Conservation (phyloP, 1,139 yeast species). For the Tardiomyces blankii region DNA sequence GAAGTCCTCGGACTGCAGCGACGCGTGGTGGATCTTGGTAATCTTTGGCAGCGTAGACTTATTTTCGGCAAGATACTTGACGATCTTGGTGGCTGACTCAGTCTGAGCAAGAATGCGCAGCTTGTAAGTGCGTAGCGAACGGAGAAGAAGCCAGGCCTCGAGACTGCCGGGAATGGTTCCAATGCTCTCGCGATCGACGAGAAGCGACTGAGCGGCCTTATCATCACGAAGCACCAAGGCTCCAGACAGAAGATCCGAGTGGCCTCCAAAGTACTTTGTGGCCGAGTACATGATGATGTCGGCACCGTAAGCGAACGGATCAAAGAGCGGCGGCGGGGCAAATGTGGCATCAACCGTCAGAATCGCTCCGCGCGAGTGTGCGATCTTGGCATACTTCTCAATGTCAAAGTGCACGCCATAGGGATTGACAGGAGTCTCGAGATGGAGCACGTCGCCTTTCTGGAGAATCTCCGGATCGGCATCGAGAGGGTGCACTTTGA, state of each 20-base stretch:
- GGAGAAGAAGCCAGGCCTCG: conserved; percentile 59
- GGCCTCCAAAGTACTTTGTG: conserved; percentile 88
- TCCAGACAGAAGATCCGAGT: conserved; percentile 85
- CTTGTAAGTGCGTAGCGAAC: conserved; percentile 74
- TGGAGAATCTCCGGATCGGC: conserved; percentile 42
- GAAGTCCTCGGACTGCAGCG: conserved; percentile 56
- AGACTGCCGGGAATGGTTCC: conserved; percentile 75
- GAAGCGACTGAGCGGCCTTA: conserved; percentile 35
- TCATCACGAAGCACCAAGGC: conserved; percentile 51
- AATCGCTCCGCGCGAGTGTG: conserved; percentile 60
- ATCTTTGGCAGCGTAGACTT: conserved; percentile 38
- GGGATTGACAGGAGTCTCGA: conserved; percentile 88
- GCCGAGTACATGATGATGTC: conserved; percentile 85
- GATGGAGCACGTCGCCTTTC: conserved; percentile 66
- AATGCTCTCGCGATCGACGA: conserved; percentile 50
- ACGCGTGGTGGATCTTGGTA: conserved; percentile 51
- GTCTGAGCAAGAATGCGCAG: conserved; percentile 60
- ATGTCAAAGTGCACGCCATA: conserved; percentile 62
- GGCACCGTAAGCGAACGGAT: conserved; percentile 71
- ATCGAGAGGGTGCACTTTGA: conserved; percentile 41
- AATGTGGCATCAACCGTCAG: conserved; percentile 76
- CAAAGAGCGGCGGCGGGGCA: conserved; percentile 86
- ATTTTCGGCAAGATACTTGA: conserved; percentile 44
- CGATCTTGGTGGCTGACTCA: conserved; percentile 50
- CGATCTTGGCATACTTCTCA: conserved; percentile 46